Base-by-base conservation (phyloP, 441 rosid genomes). In the Metrosideros polymorpha region DNA sequence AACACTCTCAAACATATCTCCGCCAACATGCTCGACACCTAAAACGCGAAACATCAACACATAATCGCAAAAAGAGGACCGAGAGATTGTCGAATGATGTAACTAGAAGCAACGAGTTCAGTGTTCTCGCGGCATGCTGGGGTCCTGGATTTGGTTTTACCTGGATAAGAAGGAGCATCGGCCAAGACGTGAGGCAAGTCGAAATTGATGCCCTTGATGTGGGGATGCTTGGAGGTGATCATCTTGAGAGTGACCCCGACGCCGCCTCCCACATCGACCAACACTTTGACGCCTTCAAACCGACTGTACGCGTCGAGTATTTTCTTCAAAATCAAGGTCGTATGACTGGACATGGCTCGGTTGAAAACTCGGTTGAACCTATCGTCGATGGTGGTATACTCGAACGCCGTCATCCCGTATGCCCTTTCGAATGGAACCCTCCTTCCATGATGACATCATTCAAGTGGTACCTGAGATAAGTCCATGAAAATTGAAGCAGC, bases 231-330 rank as follows among this genome's bases (percentile, higher is more conserved):
- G 77, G 90, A 85, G 24, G 86, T 83, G 83, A 89, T 86, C 56
- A 76, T 50, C 43, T 77, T 42, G 27, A 89, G 89, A 24, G 86
- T 86, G 15, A 83, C 82, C 39, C 91, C 91, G 32, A 85, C 43
- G 32, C 89, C 85, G 15, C 92, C 92, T 12, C 91, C 91, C n/a
- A 89, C 90, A 39, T 90, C 92, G 13, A 90, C 86, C 57, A 89
- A 82, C 27, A 42, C 83, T 49, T 83, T 51, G 25, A 89, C 4
- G 59, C 83, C 76, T 82, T 83, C 18, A 51, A 89, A 91, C 13
- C 91, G 91, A 15, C 19, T 50, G 86, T 90, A 89, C 30, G 24
- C 45, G 22, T 88, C 39, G 27, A 91, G 84, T 57, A 91, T 75
- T 13, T 56, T 85, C 14, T 61, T 84, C 22, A 84, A 84, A 43